Evolutionary conservation across 352 stramenopile genomes (phyloP), one percentile per base, ranked within the genome.

Genomic region (Phytophthora quininea): DNA sequence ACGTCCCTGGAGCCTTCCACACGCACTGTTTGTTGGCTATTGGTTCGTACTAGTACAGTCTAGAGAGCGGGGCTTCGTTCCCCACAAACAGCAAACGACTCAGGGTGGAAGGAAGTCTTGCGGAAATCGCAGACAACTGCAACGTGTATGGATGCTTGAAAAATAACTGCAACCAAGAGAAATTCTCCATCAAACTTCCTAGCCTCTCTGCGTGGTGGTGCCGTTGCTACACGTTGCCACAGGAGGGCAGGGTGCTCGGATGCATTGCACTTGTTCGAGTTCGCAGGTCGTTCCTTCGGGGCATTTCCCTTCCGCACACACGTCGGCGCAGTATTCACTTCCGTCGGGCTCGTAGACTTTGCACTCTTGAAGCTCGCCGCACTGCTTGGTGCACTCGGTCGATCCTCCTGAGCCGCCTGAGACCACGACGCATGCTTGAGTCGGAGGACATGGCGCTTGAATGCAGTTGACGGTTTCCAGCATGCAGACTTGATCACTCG

Each of bases 181-280:
- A 29, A 9, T 49, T 49, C 14, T 29, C 19, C 31, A n/a, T 11
- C 33, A 40, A 27, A 15, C 30, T 42, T 52, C n/a, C 52, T 58
- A 48, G 9, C 45, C 19, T n/a, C 47, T 54, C 11, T 53, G 46
- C 9, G 29, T 48, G 29, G 38, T 40, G 42, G 33, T 24, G 12
- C n/a, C 33, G 40, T 62, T 62, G 31, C 4, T 58, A 35, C 57
- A 67, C 32, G 31, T 43, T 10, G 51, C 56, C 45, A 67, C 30
- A 3, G 37, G 64, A 45, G 57, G 64, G 50, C 63, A 71, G 2
- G 63, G 63, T 0, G 56, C 55, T 11, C 33, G 54, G 35, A 66
- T 61, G 19, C 56, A 71, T 24, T 67, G 57, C 35, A 71, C 64
- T 35, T 62, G 43, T 42, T 62, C 42, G 42, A 66, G 50, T 30